These are phyloP conservation scores for Sporothrix pseudoabietina DNA, from an alignment of 2,329 filamentous ascomycete genomes.

Conservation along the genomic window DNA sequence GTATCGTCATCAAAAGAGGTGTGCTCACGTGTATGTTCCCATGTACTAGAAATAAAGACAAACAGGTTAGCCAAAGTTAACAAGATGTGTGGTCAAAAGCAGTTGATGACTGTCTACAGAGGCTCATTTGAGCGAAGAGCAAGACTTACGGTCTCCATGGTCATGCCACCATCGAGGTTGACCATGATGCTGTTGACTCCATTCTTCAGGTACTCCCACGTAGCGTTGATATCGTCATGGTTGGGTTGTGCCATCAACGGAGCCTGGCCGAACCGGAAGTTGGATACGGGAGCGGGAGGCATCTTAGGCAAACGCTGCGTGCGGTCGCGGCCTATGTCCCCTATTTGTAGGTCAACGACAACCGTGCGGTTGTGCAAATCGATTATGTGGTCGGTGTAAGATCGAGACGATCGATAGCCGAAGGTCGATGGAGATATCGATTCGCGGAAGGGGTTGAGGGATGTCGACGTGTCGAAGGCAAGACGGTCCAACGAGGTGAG, in stretches of 20 bases:
- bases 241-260: constrained; percentile 32
- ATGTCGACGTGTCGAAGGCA: not conserved
- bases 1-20: not conserved
- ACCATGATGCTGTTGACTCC: constrained; percentile 94
- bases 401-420: not conserved
- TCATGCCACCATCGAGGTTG: constrained; percentile 86
- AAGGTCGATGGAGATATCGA: not conserved
- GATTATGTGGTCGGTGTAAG: not conserved
- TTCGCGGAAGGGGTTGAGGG: not conserved
- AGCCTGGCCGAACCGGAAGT: constrained; percentile 22
- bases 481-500: not conserved
- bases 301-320: constrained; percentile 12
- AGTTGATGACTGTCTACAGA: not conserved
- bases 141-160: constrained; percentile 75
- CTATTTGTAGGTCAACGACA: not conserved
- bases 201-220: constrained; percentile 77
- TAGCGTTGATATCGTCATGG: constrained; percentile 36
- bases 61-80: constrained; percentile 19
- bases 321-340: not conserved
- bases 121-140: not conserved
- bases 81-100: not conserved
- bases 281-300: constrained; percentile 29
- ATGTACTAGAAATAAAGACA: constrained; percentile 67
- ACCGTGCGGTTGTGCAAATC: not conserved
- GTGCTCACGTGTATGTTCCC: constrained; percentile 83